Base-by-base conservation (phyloP, 2,329 filamentous ascomycete species). In the Geosmithia flava region DNA sequence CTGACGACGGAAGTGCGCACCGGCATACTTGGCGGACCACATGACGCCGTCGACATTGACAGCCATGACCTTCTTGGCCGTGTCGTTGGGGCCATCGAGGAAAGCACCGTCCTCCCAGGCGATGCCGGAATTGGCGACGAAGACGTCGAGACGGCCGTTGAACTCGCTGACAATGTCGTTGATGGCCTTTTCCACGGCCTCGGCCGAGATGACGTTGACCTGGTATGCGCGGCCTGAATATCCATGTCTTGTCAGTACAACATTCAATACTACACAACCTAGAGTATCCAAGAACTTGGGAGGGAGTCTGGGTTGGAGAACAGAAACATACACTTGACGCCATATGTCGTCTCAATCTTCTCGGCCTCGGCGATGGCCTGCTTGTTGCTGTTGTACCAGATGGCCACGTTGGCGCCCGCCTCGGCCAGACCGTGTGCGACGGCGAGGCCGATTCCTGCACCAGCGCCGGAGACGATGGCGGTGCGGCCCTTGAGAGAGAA, bases 91-190 rank as follows among this genome's bases (percentile, higher is more conserved):
- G 20, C 80, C 83, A 52, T 86, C 80, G 37, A 87, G 70, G 59
- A 84, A 79, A 8, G 80, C 61, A 0, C 83, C 82, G 50, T 86
- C 72, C 2, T 75, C 81, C 84, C 84, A 90, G 1, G 81, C 74
- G 47, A 89, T 81, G 47, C 85, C 85, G 15, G 82, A 81, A 60
- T 93, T 91, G 55, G 86, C 85, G 43, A 90, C 78, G 56, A 91
- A 88, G 54, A 88, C 71, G 57, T 90, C 86, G 8, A 91, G 75
- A 5, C 84, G 78, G 50, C 81, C 81, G 58, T 84, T 81, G 66
- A 90, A 85, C 16, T 90, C 84, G 50, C 68, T 61, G 42, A 81
- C 67, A 52, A 78, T 74, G 7, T 68, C 62, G 51, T 72, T 64
- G 41, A 83, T 68, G 10, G 73, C 69, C 16, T 64, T 58, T 37